Evolutionary conservation across 495 filamentous ascomycete species (phyloP).

Genomic region (Symbiotaphrina buchneri): DNA sequence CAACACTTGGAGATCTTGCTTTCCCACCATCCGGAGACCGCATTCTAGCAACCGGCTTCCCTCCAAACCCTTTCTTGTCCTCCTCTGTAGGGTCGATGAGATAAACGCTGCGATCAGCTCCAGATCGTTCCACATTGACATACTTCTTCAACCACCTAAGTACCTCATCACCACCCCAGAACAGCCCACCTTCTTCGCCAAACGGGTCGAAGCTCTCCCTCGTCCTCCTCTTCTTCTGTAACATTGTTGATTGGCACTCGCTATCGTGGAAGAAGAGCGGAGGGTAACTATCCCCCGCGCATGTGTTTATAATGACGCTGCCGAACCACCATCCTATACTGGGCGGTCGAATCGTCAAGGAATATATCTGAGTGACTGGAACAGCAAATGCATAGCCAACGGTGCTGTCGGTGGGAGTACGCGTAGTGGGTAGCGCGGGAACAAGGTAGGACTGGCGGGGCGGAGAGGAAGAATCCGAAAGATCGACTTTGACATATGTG

Average conservation of each 20-base stretch:
- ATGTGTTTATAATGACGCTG: constrained; percentile 75
- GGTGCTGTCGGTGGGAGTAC: constrained; percentile 35
- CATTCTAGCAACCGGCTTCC: constrained; percentile 22
- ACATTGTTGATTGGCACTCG: constrained; percentile 86
- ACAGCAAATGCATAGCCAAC: constrained; percentile 87
- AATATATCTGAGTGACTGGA: constrained; percentile 76
- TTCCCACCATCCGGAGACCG: constrained; percentile 14
- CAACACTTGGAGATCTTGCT: constrained; percentile 12
- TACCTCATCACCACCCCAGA: constrained; percentile 96
- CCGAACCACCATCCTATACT: constrained; percentile 98
- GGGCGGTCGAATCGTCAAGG: constrained; percentile 71
- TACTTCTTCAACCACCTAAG: constrained; percentile 75
- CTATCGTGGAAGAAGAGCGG: constrained; percentile 93
- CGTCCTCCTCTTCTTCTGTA: constrained; percentile 72
- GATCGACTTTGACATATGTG: constrained; percentile 88
- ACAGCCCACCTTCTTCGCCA: constrained; percentile 59
- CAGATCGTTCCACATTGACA: constrained; percentile 57
- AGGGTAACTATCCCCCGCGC: constrained; percentile 77
- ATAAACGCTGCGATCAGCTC: constrained; percentile 71
- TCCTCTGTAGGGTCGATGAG: constrained; percentile 70
- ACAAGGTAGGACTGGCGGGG: constrained; percentile 81
- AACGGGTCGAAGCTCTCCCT: constrained; percentile 82
- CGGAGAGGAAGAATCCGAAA: constrained; percentile 54
- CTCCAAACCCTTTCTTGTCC: constrained; percentile 63
- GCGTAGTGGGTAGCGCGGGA: constrained; percentile 70